These are phyloP conservation scores for Didymosphaeria variabile DNA, from an alignment of 2,329 filamentous ascomycete genomes.

Conservation along the genomic window DNA sequence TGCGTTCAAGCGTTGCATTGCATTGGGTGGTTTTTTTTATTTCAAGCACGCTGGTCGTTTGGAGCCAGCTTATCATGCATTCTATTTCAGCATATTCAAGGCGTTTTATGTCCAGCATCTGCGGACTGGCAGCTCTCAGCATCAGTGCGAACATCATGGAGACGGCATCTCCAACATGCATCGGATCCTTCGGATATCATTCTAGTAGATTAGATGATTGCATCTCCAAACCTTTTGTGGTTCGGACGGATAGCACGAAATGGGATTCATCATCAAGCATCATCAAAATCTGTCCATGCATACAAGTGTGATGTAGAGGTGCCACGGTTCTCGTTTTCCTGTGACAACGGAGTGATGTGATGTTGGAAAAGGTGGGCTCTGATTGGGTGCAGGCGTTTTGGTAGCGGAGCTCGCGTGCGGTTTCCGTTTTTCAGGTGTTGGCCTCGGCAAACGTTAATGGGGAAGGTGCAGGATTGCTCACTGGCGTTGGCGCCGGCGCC, in stretches of 20 bases:
- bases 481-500: too few species aligned
- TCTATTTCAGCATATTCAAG: slow-evolving; percentile 28
- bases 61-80: slow-evolving; percentile 22
- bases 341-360: slow-evolving; percentile 8
- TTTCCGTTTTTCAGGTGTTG: not conserved
- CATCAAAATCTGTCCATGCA: not conserved
- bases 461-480: slow-evolving; percentile 3
- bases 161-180: slow-evolving; percentile 3
- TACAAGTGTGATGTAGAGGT: not conserved
- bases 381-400: not conserved
- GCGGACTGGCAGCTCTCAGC: not conserved
- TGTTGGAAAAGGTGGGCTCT: not conserved
- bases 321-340: slow-evolving; percentile 5
- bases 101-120: slow-evolving; percentile 12
- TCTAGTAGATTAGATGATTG: slow-evolving; percentile 7
- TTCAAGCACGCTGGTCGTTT: slow-evolving; percentile 25
- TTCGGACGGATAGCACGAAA: not conserved
- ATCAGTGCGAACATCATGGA: slow-evolving; percentile 1
- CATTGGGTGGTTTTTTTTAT: slow-evolving; percentile 36
- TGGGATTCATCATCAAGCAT: not conserved
- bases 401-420: not conserved
- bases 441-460: not conserved
- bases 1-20: slow-evolving; percentile 51
- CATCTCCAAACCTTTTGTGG: not conserved
- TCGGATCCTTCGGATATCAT: not conserved